Evolutionary conservation across 805 yeast genomes (phyloP), one percentile per base, ranked within the genome.

Genomic region (Pichia heedii): DNA sequence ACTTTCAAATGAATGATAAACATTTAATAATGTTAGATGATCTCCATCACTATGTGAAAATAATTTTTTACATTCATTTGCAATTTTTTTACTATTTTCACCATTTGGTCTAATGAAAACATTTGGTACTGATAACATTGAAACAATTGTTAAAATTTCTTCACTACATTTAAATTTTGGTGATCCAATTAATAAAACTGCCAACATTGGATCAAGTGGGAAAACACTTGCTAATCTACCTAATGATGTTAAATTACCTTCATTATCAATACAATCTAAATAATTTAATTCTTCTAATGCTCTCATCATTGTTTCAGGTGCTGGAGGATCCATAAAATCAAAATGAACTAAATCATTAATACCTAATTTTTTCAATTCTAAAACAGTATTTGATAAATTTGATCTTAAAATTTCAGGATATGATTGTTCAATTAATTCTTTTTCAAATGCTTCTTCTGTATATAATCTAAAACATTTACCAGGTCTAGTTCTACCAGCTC

Each of bases 231-330:
- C 94, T 56, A 82, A 62, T 54, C 96, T 74, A 47, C 98, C 98
- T 49, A 90, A 68, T 1, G 93, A 76, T 0, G 97, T 93, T 52
- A 90, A 67, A 43, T 83, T 81, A 48, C 97, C 98, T 38, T 87
- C 90, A 60, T 93, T 96, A 52, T 86, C 85, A 42, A 90, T 72
- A 67, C 97, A 93, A 20, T 83, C 81, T 49, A 90, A 69, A 60
- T 87, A 93, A 60, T 93, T 89, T 56, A 90, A 73, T 63, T 90
- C 98, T 63, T 90, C 98, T 50, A 90, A 69, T 0, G 97, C 97
- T 61, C 98, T 76, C 98, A 93, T 93, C 98, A 90, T 93, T 7
- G 98, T 93, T 65, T 90, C 98, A 10, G 98, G 98, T 3, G 97
- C 97, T 13, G 98, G 98, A 8, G 98, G 97, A 60, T 90, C 98